A percentile compares a stretch with the other conserved stretches of the same genome.
Conservation (phyloP, 768 basidiomycete species). For the Fistulinella prunicolor region DNA sequence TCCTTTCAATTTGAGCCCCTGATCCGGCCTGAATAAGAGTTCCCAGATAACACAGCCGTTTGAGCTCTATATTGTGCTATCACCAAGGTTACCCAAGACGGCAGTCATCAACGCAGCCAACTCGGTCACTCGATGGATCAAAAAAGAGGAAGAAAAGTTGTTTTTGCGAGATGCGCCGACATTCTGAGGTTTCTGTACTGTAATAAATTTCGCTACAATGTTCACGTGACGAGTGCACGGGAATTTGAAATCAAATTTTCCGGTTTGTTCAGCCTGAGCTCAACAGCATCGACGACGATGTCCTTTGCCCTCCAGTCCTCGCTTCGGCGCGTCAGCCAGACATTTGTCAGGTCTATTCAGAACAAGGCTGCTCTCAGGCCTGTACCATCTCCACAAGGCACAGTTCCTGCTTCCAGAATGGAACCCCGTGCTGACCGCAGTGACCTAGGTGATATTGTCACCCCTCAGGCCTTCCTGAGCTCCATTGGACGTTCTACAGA, state of each 20-base stretch:
- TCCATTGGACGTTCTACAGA: slow-evolving; percentile 70
- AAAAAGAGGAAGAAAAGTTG: slow-evolving; percentile 77
- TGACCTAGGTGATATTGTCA: slow-evolving; percentile 45
- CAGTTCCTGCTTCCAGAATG: not conserved
- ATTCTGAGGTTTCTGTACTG: slow-evolving; percentile 44
- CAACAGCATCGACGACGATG: slow-evolving; percentile 12
- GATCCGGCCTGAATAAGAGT: not conserved
- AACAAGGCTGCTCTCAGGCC: slow-evolving; percentile 27
- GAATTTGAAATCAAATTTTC: slow-evolving; percentile 8
- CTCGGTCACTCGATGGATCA: slow-evolving; percentile 85
- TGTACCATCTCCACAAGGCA: slow-evolving; percentile 26
- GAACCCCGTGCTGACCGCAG: slow-evolving; percentile 5
- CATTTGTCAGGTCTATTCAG: slow-evolving; percentile 28
- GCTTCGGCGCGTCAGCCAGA: slow-evolving; percentile 16
- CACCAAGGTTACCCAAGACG: slow-evolving; percentile 82
- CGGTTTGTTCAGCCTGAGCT: too few relatives aligned
- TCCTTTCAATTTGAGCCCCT: not conserved
- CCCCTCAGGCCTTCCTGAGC: slow-evolving; percentile 64
- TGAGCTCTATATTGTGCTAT: slow-evolving; percentile 83
- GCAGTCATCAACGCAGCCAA: slow-evolving; percentile 88
- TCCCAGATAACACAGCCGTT: slow-evolving; percentile 87
- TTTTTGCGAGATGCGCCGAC: slow-evolving; percentile 90
- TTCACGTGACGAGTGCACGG: slow-evolving; percentile 19
- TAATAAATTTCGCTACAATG: too few relatives aligned
- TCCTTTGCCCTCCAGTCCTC: slow-evolving; percentile 19